These are phyloP conservation scores for Populus hybrid DNA, from an alignment of 441 rosid genomes.

Conservation along the genomic window DNA sequence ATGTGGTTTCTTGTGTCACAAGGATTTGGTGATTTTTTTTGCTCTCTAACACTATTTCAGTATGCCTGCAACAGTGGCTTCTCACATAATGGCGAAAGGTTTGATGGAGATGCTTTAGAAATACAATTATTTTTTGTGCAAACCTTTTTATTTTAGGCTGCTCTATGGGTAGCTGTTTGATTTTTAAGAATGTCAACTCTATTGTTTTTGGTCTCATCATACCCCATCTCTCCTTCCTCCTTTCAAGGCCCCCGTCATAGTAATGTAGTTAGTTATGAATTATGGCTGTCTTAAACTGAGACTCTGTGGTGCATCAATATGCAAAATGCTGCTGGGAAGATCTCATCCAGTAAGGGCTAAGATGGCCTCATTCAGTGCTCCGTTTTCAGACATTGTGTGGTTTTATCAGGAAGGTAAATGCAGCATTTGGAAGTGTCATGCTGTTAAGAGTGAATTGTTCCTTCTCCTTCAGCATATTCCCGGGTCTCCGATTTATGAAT, in stretches of 20 bases:
- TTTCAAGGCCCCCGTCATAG: slow-evolving; percentile 34
- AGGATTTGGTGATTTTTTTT: slow-evolving; percentile 39
- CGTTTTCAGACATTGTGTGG: slow-evolving; percentile 75
- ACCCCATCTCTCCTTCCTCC: slow-evolving; percentile 21
- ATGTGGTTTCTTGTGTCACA: slow-evolving; percentile 28
- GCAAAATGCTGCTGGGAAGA: slow-evolving; percentile 97
- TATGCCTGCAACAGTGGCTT: slow-evolving; percentile 70
- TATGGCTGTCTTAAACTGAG: slow-evolving; percentile 50
- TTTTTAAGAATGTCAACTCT: slow-evolving; percentile 30
- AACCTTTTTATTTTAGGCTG: slow-evolving; percentile 40
- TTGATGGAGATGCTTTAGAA: slow-evolving; percentile 58
- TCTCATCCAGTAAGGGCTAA: slow-evolving; percentile 79
- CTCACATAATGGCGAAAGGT: slow-evolving; percentile 62
- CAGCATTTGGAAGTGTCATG: slow-evolving; percentile 72
- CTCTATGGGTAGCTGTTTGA: slow-evolving; percentile 28
- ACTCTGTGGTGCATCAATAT: slow-evolving; percentile 71
- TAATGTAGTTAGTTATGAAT: slow-evolving; percentile 38
- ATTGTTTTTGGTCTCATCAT: slow-evolving; percentile 23
- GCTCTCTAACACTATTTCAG: slow-evolving; percentile 60
- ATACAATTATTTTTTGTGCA: slow-evolving; percentile 33
- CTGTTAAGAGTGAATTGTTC: slow-evolving; percentile 73
- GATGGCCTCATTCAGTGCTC: slow-evolving; percentile 85
- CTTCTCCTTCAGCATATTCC: slow-evolving; percentile 46
- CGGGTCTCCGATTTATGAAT: slow-evolving; percentile 28
- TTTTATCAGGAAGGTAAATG: slow-evolving; percentile 94